These are phyloP conservation scores for Mycotypha africana DNA, from an alignment of 371 early-diverging fungal species.

Conservation along the genomic window DNA sequence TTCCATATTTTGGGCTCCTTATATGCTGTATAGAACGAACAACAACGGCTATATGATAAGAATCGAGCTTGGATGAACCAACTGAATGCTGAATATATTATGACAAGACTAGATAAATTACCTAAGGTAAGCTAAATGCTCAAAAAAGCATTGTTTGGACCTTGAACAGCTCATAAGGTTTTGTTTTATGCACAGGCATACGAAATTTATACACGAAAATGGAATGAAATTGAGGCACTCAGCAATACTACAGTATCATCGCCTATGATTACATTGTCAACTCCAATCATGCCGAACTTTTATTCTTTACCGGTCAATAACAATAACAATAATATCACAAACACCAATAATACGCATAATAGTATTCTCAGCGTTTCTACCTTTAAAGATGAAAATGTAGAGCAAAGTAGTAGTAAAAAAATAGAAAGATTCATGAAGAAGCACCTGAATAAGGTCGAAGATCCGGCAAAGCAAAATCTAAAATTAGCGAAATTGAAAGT, in stretches of 20 bases:
- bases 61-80: constrained; percentile 17
- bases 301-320: neutral
- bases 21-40: constrained; percentile 11
- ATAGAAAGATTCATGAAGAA: constrained; percentile 26
- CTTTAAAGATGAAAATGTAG: too few relatives aligned
- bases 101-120: constrained; percentile 12
- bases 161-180: too few relatives aligned
- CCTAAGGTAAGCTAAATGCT: constrained; percentile 14
- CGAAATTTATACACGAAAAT: constrained; percentile 18
- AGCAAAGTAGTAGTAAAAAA: too few relatives aligned
- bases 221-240: constrained; percentile 24
- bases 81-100: constrained; percentile 14
- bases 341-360: too few relatives aligned
- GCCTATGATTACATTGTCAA: constrained; percentile 12
- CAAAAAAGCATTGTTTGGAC: too few relatives aligned
- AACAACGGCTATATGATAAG: constrained; percentile 12
- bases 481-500: constrained; percentile 22
- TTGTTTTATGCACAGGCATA: constrained; percentile 5
- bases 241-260: constrained; percentile 9
- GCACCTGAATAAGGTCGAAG: constrained; percentile 17
- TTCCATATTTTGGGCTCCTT: too few relatives aligned
- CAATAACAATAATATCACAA: too few relatives aligned
- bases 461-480: constrained; percentile 14
- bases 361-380: too few relatives aligned
- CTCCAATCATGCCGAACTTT: constrained; percentile 3